Evolutionary conservation across 345 rosid species (phyloP), one percentile per base, ranked within the genome.

Genomic region (Rhodomyrtus tomentosa): DNA sequence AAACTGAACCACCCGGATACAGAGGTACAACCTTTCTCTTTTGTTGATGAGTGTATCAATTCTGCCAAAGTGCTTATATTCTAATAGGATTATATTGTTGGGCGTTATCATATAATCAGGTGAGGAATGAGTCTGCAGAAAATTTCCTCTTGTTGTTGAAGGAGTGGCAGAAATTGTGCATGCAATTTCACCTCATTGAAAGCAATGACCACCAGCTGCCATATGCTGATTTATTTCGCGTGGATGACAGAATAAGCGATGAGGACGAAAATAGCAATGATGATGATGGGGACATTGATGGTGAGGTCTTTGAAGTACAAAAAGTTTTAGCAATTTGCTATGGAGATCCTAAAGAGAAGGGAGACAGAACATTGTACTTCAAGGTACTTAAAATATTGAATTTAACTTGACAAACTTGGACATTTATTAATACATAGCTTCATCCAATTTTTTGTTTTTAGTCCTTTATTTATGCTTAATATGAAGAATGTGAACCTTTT

Each of bases 151-250:
- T 81, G 12, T 45, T 95, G 87, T 81, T 93, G 32, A 90, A 89
- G 81, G 95, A 93, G 80, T 96, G 98, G 98, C 88, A 90, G 81
- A 89, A 83, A 21, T 81, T 95, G 21, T 96, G 98, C 79, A 48
- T 72, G 7, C 85, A 86, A 86, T 92, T 93, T 87, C 85, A 90
- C 10, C 87, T 95, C 82, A 73, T 86, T 38, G 55, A 82, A 82
- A 53, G 84, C 76, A 55, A 25, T n/a, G 84, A 87, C 40, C 54
- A 88, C 6, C 87, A 85, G 21, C 86, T 88, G 20, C 84, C 86
- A 72, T 82, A 54, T 4, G 25, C 73, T n/a, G 76, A 85, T 32
- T 80, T 87, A 56, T 89, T 89, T 85, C 62, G 68, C 50, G 15
- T 24, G 15, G 84, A 53, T 11, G 89, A 58, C 32, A 89, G 83